phyloP scores from a whole-genome alignment of 139 green algal species.

The Auxenochlorella protothecoides region DNA sequence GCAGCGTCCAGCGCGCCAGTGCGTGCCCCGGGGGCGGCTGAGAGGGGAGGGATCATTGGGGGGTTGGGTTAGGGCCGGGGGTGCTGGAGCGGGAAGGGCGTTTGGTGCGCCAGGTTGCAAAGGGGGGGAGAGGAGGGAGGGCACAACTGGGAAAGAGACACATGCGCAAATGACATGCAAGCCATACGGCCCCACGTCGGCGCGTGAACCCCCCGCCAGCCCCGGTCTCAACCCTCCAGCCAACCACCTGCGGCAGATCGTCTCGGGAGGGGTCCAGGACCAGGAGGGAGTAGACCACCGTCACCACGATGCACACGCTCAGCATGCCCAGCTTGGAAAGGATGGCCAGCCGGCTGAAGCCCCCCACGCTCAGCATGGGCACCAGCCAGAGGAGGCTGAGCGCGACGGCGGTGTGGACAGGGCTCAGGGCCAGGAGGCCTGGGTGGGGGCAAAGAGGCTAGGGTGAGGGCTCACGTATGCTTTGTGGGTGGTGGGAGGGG shows the following conservation, averaged over 20 bases:
- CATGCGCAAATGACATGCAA: too few species aligned
- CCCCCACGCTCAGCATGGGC: slow-evolving; percentile 23
- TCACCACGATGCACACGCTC: slow-evolving; percentile 16
- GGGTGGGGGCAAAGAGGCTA: neutral
- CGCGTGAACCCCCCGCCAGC: too few species aligned
- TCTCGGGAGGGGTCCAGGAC: slow-evolving; percentile 16
- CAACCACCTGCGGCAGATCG: slow-evolving; percentile 20
- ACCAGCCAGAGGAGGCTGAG: slow-evolving; percentile 12
- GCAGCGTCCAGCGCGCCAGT: slow-evolving; percentile 9
- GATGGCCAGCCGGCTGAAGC: slow-evolving; percentile 22
- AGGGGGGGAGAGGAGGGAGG: neutral
- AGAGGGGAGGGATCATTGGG: neutral
- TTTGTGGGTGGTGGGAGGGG: neutral
- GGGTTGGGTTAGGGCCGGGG: too few species aligned
- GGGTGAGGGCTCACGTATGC: neutral
- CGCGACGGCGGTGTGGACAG: slow-evolving; percentile 6
- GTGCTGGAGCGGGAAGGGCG: neutral
- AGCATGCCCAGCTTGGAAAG: slow-evolving; percentile 20
- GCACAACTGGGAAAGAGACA: too few species aligned
- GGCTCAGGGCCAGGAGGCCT: slow-evolving; percentile 10
- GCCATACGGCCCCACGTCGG: too few species aligned
- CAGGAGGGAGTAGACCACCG: slow-evolving; percentile 15
- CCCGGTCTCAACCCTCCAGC: too few species aligned
- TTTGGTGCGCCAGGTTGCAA: too few species aligned
- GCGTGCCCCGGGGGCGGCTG: slow-evolving; percentile 12